phyloP scores from a whole-genome alignment of 345 rosid species.

The Eutrema yunnanense region DNA sequence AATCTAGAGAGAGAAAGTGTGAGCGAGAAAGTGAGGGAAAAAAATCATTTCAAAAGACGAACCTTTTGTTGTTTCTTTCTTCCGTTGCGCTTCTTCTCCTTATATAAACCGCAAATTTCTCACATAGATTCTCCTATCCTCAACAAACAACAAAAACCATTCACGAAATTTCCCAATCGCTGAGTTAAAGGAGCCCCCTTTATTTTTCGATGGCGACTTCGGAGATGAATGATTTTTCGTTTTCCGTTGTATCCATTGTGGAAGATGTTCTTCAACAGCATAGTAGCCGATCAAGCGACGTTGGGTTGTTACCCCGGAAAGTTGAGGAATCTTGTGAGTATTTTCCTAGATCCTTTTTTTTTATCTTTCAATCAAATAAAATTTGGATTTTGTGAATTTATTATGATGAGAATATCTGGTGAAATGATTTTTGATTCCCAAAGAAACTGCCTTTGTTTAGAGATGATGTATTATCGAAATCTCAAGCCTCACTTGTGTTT shows the following conservation, averaged over 20 bases:
- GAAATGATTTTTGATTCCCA: too few relatives aligned
- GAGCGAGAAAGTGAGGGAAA: slow-evolving; percentile 40
- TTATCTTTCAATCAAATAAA: background rate
- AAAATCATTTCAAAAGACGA: slow-evolving; percentile 9
- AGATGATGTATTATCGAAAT: background rate
- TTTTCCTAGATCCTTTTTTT: background rate
- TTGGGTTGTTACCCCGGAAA: slow-evolving; percentile 43
- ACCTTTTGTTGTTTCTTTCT: background rate
- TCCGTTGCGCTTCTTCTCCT: background rate
- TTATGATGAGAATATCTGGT: background rate
- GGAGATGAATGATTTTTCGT: slow-evolving; percentile 30
- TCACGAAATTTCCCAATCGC: background rate
- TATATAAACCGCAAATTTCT: slow-evolving; percentile 23
- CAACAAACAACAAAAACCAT: background rate
- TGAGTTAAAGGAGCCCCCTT: background rate
- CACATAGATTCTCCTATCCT: slow-evolving; percentile 4
- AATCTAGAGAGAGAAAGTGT: slow-evolving; percentile 22
- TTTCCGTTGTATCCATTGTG: slow-evolving; percentile 60
- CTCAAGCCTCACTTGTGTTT: background rate
- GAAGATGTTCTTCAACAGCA: slow-evolving; percentile 77
- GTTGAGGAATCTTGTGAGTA: slow-evolving; percentile 67
- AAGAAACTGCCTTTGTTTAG: too few relatives aligned
- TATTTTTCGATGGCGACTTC: slow-evolving; percentile 38
- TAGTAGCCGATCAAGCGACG: slow-evolving; percentile 33
- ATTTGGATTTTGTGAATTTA: too few relatives aligned